Evolutionary conservation across 1,284 basidiomycete genomes (phyloP).

Genomic region (Anthracocystis setariae): DNA sequence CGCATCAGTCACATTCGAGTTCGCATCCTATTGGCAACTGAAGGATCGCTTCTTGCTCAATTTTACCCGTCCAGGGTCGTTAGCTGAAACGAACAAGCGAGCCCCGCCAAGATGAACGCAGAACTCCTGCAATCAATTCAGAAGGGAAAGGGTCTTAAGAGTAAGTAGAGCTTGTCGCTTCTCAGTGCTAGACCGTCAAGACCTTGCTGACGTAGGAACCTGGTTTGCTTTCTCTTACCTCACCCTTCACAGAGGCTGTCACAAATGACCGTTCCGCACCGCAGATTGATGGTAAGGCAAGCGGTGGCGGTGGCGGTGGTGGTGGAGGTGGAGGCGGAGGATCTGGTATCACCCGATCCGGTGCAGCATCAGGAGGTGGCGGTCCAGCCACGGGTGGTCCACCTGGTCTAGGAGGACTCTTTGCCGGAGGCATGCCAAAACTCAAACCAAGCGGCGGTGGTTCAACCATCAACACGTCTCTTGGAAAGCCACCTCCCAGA

Average conservation of each 20-base stretch:
- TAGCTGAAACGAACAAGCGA: conserved; percentile 1
- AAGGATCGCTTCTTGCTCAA: not conserved
- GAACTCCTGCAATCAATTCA: conserved; percentile 40
- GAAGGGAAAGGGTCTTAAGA: conserved; percentile 51
- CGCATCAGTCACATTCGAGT: too few species aligned
- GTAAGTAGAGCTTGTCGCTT: conserved; percentile 11
- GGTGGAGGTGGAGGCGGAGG: conserved; percentile 64
- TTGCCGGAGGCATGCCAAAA: conserved; percentile 90
- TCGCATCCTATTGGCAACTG: too few species aligned
- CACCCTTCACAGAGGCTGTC: conserved; percentile 71
- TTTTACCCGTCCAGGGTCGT: not conserved
- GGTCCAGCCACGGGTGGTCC: conserved; percentile 67
- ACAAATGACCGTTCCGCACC: conserved; percentile 86
- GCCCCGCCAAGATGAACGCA: conserved; percentile 32
- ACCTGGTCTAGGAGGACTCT: conserved; percentile 83
- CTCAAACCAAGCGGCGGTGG: conserved; percentile 71
- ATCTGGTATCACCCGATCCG: conserved; percentile 66
- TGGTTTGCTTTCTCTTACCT: not conserved
- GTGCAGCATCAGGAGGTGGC: conserved; percentile 23
- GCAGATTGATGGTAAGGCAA: conserved; percentile 70
- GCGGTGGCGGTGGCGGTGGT: conserved; percentile 5
- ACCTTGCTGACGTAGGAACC: not conserved
- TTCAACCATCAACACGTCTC: conserved; percentile 31
- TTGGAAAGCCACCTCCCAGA: conserved; percentile 39
- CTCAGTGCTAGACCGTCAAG: too few species aligned